These are phyloP conservation scores for Leishmania gerbilli DNA, from an alignment of 208 protist species.

Conservation along the genomic window DNA sequence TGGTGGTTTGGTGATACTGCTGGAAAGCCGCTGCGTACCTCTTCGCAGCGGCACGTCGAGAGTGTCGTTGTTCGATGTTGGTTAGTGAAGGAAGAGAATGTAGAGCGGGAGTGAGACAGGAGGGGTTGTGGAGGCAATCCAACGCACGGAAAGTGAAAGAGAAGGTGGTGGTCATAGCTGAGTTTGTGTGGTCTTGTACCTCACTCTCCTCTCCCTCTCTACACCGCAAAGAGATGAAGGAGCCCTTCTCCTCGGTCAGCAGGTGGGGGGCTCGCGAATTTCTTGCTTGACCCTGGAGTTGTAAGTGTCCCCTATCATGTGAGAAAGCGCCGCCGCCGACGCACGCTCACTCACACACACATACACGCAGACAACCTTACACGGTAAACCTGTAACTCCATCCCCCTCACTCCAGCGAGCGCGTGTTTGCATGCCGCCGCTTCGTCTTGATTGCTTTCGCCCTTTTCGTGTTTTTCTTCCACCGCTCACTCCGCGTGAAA, in stretches of 20 bases:
- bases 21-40: neutral
- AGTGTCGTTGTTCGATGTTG: neutral
- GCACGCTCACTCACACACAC: neutral
- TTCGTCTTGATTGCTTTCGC: too few relatives aligned
- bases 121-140: neutral
- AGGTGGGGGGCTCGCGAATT: neutral
- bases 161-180: neutral
- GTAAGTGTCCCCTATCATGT: neutral
- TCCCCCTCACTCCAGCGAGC: neutral
- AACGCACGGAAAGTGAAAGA: neutral
- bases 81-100: neutral
- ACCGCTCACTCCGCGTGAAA: too few relatives aligned
- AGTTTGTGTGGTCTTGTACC: neutral
- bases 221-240: neutral
- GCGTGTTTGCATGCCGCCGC: too few relatives aligned
- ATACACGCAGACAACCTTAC: neutral
- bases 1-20: neutral
- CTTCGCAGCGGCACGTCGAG: neutral
- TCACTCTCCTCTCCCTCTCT: neutral
- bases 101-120: neutral
- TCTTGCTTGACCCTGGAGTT: neutral
- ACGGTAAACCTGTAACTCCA: neutral
- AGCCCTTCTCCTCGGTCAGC: neutral
- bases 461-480: too few relatives aligned
- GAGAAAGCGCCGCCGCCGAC: neutral